These are phyloP conservation scores for Rubia yunnanensis DNA, from an alignment of 257 asterid species.

Conservation along the genomic window DNA sequence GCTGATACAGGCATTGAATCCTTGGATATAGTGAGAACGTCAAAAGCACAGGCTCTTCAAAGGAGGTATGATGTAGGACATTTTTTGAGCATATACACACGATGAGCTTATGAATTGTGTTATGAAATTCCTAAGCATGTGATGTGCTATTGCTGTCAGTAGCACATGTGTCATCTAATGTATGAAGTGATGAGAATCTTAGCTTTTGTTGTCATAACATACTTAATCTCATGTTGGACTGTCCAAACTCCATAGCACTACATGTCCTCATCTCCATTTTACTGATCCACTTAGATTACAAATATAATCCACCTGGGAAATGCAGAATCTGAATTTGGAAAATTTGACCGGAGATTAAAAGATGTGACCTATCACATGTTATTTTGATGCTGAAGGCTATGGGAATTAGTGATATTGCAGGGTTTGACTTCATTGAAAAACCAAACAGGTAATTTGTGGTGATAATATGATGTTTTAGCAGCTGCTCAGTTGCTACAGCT, in stretches of 20 bases:
- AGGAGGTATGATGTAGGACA: constrained; percentile 52
- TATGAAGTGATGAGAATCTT: not conserved
- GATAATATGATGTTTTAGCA: not conserved
- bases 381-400: constrained; percentile 95
- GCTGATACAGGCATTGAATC: constrained; percentile 83
- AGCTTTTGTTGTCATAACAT: not conserved
- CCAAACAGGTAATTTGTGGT: constrained; percentile 59
- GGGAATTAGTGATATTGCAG: constrained; percentile 73
- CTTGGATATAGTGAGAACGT: constrained; percentile 73
- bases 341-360: constrained; percentile 82
- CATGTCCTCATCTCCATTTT: not conserved
- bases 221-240: not conserved
- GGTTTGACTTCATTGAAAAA: constrained; percentile 86
- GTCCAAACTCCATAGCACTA: no score
- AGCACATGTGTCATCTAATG: not conserved
- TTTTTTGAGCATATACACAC: not conserved
- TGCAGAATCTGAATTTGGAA: constrained; percentile 82
- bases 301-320: constrained; percentile 60
- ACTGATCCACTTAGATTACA: not conserved
- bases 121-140: not conserved
- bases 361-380: constrained; percentile 87
- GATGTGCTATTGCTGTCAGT: no score
- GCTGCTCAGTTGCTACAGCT: not conserved
- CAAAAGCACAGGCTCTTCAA: constrained; percentile 97
- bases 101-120: not conserved